Evolutionary conservation across 2,329 filamentous ascomycete species (phyloP).

Genomic region (Trichothecium sympodiale): DNA sequence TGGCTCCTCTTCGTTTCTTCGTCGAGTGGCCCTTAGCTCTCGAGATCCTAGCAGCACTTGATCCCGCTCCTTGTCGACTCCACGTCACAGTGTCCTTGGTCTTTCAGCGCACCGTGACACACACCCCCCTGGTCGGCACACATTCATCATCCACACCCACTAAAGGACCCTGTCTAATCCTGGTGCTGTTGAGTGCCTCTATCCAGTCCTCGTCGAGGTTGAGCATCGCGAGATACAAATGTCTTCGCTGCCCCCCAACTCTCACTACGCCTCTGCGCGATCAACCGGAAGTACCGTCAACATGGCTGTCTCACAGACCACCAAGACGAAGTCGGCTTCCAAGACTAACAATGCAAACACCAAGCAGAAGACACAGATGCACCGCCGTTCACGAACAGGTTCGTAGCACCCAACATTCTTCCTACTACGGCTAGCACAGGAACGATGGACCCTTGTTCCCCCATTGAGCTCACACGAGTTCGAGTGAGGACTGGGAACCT

Average conservation of each 20-base stretch:
- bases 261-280: conserved; percentile 38
- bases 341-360: conserved; percentile 36
- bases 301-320: conserved; percentile 50
- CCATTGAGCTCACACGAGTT: conserved; percentile 9
- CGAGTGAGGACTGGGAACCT: no score
- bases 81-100: conserved; percentile 8
- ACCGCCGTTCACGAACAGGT: conserved; percentile 92
- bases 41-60: conserved; percentile 12
- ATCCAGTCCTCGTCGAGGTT: conserved; percentile 10
- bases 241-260: conserved; percentile 55
- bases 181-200: conserved; percentile 7
- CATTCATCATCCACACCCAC: conserved; percentile 3
- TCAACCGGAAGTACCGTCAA: conserved; percentile 34
- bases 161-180: neutral
- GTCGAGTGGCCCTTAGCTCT: conserved; percentile 1
- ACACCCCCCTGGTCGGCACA: conserved; percentile 5
- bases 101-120: conserved; percentile 5
- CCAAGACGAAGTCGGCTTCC: conserved; percentile 46
- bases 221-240: conserved; percentile 38
- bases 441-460: no score
- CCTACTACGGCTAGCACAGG: no score
- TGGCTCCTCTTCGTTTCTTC: neutral
- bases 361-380: conserved; percentile 74
- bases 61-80: conserved; percentile 18
- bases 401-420: conserved; percentile 37